These are phyloP conservation scores for Neoboletus subvelutipes DNA, from an alignment of 768 basidiomycete species.

Conservation along the genomic window DNA sequence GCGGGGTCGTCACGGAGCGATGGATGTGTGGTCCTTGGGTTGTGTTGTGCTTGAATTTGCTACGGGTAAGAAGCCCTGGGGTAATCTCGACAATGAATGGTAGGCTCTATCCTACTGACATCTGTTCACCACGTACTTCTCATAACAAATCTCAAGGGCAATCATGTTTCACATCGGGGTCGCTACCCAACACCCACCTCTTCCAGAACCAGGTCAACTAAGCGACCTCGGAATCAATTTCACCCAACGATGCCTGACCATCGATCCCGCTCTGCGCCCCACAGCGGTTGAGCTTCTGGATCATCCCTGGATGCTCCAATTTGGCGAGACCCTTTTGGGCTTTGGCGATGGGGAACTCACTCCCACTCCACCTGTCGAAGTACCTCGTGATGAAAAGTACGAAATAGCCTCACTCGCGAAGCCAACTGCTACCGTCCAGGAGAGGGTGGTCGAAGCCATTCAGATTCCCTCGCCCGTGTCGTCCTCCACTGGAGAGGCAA, in stretches of 20 bases:
- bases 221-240: constrained; percentile 89
- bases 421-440: constrained; percentile 55
- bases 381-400: constrained; percentile 48
- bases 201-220: constrained; percentile 89
- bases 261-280: constrained; percentile 82
- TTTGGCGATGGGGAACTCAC: constrained; percentile 67
- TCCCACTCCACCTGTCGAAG: constrained; percentile 44
- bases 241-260: constrained; percentile 86
- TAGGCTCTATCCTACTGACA: constrained; percentile 33
- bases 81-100: constrained; percentile 99
- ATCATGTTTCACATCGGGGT: constrained; percentile 99
- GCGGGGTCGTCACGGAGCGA: constrained; percentile 85
- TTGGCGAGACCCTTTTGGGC: constrained; percentile 65
- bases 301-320: constrained; percentile 88
- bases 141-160: constrained; percentile 59
- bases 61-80: constrained; percentile 98
- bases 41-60: constrained; percentile 97
- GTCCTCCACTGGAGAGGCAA: constrained; percentile 39
- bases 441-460: constrained; percentile 60
- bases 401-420: constrained; percentile 53
- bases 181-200: constrained; percentile 91
- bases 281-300: constrained; percentile 81
- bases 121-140: not conserved
- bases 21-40: constrained; percentile 98
- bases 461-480: constrained; percentile 50